Evolutionary conservation across 2,329 filamentous ascomycete species (phyloP), one percentile per base, ranked within the genome.

Genomic region (Colletotrichum sp.): DNA sequence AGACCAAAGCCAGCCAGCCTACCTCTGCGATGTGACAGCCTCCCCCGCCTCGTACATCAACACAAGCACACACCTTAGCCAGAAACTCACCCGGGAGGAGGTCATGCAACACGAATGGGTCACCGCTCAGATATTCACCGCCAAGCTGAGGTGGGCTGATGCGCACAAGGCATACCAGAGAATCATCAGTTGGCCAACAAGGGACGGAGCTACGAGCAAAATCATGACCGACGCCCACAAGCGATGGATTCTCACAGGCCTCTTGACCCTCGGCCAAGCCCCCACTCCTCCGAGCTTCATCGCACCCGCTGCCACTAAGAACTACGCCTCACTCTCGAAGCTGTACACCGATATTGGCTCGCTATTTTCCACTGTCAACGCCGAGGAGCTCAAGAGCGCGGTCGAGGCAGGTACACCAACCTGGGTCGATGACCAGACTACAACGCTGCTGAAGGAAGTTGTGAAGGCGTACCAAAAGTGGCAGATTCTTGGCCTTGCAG

Each of bases 221-320:
- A 89, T 98, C 67, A 97, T 97, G 94, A 88, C 94, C 6, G 95
- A 98, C 79, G 95, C 95, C 8, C 96, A 98, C 88, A 98, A 96
- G 86, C 98, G 96, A 84, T 98, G 95, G 94, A 83, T 98, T 10
- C 86, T 99, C 18, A 90, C 96, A 12, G 92, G 92, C 69, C 88
- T 98, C 71, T 87, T 99, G 21, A 88, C 91, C 8, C 87, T 92
- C 69, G 96, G 96, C 78, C 91, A 88, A 80, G 87, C 88, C 6
- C 86, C 87, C 3, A 79, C 84, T 1, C 82, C 92, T 12, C 94
- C 95, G 1, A 87, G 89, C 52, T 90, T 91, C 63, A 90, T 91
- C 9, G 88, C 89, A 66, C 76, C 83, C 3, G 83, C 85, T 24
- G 89, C 92, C 2, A 86, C 90, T 77, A 93, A 91, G 80, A 82